These are phyloP conservation scores for Aspergillus transmontanensis DNA, from an alignment of 2,329 filamentous ascomycete genomes.

Conservation along the genomic window DNA sequence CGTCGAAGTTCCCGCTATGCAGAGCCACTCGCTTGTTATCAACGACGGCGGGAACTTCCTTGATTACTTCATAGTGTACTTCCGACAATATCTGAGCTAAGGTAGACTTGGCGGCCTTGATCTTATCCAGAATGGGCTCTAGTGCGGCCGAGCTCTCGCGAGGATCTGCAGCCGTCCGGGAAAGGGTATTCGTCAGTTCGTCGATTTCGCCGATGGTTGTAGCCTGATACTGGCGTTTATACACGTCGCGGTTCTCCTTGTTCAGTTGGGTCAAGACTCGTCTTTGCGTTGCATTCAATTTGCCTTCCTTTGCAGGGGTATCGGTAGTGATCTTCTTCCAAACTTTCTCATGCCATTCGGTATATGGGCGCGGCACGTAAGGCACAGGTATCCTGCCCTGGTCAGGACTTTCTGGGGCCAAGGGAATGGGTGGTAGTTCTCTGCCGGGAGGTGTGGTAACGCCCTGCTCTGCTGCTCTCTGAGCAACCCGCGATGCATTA, in stretches of 20 bases:
- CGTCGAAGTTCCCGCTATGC: slow-evolving; percentile 42
- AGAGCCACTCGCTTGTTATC: slow-evolving; percentile 57
- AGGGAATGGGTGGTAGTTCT: slow-evolving; percentile 24
- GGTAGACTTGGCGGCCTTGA: slow-evolving; percentile 14
- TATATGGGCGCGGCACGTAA: slow-evolving; percentile 41
- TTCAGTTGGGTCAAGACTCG: slow-evolving; percentile 22
- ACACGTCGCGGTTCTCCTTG: slow-evolving; percentile 28
- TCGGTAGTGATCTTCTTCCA: slow-evolving; percentile 15
- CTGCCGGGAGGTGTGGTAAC: slow-evolving; percentile 36
- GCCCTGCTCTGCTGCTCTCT: slow-evolving; percentile 30
- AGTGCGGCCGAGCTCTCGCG: slow-evolving; percentile 21
- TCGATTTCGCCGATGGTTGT: slow-evolving; percentile 30
- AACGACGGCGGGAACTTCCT: slow-evolving; percentile 40
- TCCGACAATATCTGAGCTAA: slow-evolving; percentile 15
- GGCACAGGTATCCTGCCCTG: slow-evolving; percentile 17
- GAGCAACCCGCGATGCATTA: slow-evolving; percentile 31
- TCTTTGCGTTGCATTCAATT: slow-evolving; percentile 13
- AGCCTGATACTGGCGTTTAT: slow-evolving; percentile 18
- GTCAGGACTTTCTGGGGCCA: slow-evolving; percentile 26
- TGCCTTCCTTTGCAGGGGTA: slow-evolving; percentile 1
- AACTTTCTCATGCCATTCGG: slow-evolving; percentile 37
- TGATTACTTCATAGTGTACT: slow-evolving; percentile 34
- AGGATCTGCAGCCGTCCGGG: slow-evolving; percentile 29
- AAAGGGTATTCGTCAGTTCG: slow-evolving; percentile 24
- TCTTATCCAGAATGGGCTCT: slow-evolving; percentile 24